phyloP scores from a whole-genome alignment of 768 basidiomycete genomes.

The Omphalotus guepiniiformis region DNA sequence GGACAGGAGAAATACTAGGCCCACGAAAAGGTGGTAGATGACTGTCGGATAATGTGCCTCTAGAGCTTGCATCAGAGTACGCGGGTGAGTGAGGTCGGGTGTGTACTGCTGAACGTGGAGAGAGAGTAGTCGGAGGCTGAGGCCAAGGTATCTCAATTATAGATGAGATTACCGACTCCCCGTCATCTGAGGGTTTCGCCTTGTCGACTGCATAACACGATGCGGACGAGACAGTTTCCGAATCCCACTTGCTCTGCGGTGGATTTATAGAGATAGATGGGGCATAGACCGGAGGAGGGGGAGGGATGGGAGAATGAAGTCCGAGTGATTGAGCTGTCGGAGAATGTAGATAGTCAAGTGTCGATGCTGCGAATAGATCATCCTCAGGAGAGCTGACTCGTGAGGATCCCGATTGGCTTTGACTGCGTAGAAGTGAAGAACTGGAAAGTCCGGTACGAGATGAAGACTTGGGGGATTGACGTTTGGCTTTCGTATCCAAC shows the following conservation, averaged over 20 bases:
- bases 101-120: background rate
- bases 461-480: background rate
- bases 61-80: conserved; percentile 15
- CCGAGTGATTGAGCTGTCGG: conserved; percentile 40
- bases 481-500: background rate
- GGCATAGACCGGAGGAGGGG: conserved; percentile 16
- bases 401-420: background rate
- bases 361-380: conserved; percentile 37
- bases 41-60: conserved; percentile 14
- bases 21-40: conserved; percentile 28
- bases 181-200: conserved; percentile 31
- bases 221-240: conserved; percentile 10
- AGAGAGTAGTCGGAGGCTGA: conserved; percentile 21
- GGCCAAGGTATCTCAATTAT: conserved; percentile 40
- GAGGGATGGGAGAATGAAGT: conserved; percentile 24
- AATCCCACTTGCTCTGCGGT: background rate
- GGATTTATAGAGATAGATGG: background rate
- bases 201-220: too few species aligned
- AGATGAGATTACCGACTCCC: conserved; percentile 31
- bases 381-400: conserved; percentile 29
- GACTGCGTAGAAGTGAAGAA: conserved; percentile 1
- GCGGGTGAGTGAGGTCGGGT: conserved; percentile 21
- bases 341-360: conserved; percentile 41
- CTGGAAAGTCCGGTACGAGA: background rate
- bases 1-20: conserved; percentile 23